Percentiles rank a stretch among this genome's conserved stretches.
Conservation (phyloP, 306 rosid genomes). For the Quillaja saponaria region DNA sequence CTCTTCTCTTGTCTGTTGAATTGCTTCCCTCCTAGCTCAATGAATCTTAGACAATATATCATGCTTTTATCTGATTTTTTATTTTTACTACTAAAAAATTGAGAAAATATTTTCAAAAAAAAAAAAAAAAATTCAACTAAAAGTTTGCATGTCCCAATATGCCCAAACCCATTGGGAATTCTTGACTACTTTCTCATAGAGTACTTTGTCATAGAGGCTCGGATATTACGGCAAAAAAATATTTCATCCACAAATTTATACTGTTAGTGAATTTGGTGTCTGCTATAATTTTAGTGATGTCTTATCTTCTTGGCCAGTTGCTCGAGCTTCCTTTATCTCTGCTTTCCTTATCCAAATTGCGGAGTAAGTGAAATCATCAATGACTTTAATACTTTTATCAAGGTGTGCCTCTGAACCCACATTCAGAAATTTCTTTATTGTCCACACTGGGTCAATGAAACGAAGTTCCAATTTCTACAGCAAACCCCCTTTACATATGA, state of each 20-base stretch:
- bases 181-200: too few relatives aligned
- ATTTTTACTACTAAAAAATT: too few relatives aligned
- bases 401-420: constrained; percentile 88
- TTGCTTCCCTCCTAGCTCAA: constrained; percentile 60
- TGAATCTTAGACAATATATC: constrained; percentile 90
- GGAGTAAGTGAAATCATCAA: constrained; percentile 81
- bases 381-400: constrained; percentile 62
- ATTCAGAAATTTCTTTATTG: constrained; percentile 59
- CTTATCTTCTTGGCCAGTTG: constrained; percentile 43
- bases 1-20: constrained; percentile 72
- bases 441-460: constrained; percentile 88
- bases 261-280: too few relatives aligned
- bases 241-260: too few relatives aligned
- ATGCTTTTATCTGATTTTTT: constrained; percentile 62
- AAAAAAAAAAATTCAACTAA: too few relatives aligned
- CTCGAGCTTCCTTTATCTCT: constrained; percentile 60
- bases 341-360: constrained; percentile 74
- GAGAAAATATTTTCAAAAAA: too few relatives aligned
- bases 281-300: too few relatives aligned
- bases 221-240: too few relatives aligned
- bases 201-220: too few relatives aligned
- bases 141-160: too few relatives aligned
- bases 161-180: too few relatives aligned
- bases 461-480: constrained; percentile 95
- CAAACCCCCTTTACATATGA: constrained; percentile 92